Conservation (phyloP, 495 filamentous ascomycete genomes). For the Tuber umbilicatum region DNA sequence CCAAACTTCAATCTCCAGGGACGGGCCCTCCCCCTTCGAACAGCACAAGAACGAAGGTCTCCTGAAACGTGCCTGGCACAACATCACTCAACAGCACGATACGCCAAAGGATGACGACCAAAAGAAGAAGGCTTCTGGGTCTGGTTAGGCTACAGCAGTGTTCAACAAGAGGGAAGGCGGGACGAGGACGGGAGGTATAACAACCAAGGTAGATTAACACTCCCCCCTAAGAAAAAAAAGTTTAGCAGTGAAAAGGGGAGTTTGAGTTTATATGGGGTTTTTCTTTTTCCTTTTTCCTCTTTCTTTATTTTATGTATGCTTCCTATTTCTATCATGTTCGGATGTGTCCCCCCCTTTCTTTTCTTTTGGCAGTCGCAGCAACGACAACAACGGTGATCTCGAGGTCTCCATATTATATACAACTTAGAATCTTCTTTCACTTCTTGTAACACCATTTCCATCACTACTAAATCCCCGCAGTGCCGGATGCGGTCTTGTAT, state of each 20-base stretch:
- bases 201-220: background rate
- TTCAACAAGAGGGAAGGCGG: background rate
- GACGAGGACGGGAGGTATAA: background rate
- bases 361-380: background rate
- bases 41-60: constrained; percentile 71
- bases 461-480: background rate
- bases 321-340: background rate
- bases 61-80: constrained; percentile 83
- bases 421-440: background rate
- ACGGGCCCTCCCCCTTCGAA: constrained; percentile 42
- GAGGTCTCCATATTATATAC: background rate
- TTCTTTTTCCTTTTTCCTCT: background rate
- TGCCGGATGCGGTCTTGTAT: background rate
- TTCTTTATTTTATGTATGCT: background rate
- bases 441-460: background rate
- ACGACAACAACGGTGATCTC: background rate
- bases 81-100: constrained; percentile 67
- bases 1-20: background rate
- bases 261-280: background rate
- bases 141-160: constrained; percentile 21
- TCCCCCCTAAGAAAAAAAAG: too few relatives aligned
- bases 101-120: constrained; percentile 41
- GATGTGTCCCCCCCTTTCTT: background rate
- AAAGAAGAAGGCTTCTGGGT: constrained; percentile 39
- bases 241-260: background rate